Evolutionary conservation across 768 basidiomycete genomes (phyloP), one percentile per base, ranked within the genome.

Genomic region (Suillus alpinus): DNA sequence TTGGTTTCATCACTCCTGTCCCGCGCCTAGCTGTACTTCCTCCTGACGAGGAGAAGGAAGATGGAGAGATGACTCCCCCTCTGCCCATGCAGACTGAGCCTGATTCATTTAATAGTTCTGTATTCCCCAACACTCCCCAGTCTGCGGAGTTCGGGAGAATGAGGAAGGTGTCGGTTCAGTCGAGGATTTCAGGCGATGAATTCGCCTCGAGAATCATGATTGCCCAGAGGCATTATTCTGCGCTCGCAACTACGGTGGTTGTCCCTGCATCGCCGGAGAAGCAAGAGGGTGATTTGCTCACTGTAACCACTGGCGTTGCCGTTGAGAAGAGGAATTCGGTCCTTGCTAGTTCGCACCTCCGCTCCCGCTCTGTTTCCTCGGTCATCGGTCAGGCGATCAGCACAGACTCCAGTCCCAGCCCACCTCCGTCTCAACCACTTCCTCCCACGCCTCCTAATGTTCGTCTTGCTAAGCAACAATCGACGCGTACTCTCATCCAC

Each of bases 401-500:
- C 13, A 72, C 77, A 26, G 66, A 76, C 62, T 73, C 66, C 56
- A 55, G 73, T 67, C 84, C 85, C 57, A 55, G 73, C 67, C 84
- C 85, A 10, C 88, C 89, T 34, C 88, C 89, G 4, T 78, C 85
- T 1, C 82, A 84, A 65, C 88, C 89, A 10, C 80, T 90, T 37
- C 88, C 89, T 12, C 88, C 89, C 2, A 91, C 88, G n/a, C 88
- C 88, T 34, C 87, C 86, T 0, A 86, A 80, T 60, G 81, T 88
- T 52, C 78, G 81, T 65, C 80, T 79, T 32, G 85, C 82, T 51
- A 83, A 81, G 56, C 79, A 80, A n/a, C 53, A 55, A 39, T 55
- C 53, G 6, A 83, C 81, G 43, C 73, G 79, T 67, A 60, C 63
- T 29, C 77, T 84, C 31, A 72, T 76, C 3, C 87, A 88, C 73